Base-by-base conservation (phyloP, 2,329 filamentous ascomycete species). In the Alternaria incomplexa region DNA sequence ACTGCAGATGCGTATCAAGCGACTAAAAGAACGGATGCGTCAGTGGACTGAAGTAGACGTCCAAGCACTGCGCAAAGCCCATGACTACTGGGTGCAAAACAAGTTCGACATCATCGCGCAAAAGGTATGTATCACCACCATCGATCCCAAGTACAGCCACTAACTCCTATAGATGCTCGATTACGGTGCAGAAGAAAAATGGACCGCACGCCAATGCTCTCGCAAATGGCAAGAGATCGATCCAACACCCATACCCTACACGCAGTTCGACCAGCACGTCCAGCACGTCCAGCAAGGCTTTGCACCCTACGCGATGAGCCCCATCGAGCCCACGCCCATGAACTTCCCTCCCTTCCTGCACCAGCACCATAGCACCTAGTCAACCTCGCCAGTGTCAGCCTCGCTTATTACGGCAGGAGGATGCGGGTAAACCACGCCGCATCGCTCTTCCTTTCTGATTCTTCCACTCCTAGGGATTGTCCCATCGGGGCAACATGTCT, bases 1-100 rank as follows among this genome's bases (percentile, higher is more conserved):
- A 8, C 75, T 87, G 30, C 85, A 87, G 69, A 87, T 87, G 85
- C 83, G 84, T 20, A 81, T 84, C 67, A 86, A 85, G 72, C 79
- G 85, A 40, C 75, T 86, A 40, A 77, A 83, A 17, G 84, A 86
- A 68, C 80, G 83, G 50, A 81, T 85, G 73, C 81, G 85, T 22
- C 77, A 82, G 2, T 87, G 85, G 85, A 83, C 81, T 22, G 83
- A 85, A n/a, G 73, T 77, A 17, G 85, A 87, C 61, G 72, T 85
- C 46, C 77, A 81, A 62, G 84, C 84, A 12, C 76, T 86, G 28
- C 81, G 80, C 57, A 77, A 81, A 72, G 85, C 85, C 30, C 81
- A 84, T 68, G 84, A 86, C 65, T 85, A 85, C 72, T 86, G 83
- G 83, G 81, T 81, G 56, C 83, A 83, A 67, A 81, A 79, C 74